Conservation (phyloP, 257 asterid species). For the Lycium ferocissimum region DNA sequence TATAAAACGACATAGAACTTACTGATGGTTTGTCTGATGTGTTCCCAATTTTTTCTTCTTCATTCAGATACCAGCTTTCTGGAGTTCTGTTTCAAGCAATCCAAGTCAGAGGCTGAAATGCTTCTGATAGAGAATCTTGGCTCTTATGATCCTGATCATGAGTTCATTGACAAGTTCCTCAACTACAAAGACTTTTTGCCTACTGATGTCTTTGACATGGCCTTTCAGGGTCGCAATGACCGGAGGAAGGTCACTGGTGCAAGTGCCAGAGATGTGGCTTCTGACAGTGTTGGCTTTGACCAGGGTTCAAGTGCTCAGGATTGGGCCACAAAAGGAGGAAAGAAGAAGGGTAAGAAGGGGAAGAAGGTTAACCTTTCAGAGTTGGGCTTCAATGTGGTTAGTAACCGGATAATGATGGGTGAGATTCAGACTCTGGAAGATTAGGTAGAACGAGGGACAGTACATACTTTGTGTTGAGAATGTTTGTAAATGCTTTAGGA, state of each 20-base stretch:
- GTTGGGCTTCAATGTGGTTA: conserved; percentile 90
- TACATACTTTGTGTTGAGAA: conserved; percentile 56
- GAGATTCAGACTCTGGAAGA: conserved; percentile 92
- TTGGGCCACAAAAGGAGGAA: conserved; percentile 61
- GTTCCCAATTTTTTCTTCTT: conserved; percentile 11
- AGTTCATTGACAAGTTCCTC: conserved; percentile 87
- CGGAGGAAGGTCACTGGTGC: conserved; percentile 48
- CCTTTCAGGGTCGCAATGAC: conserved; percentile 62
- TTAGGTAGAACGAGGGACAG: conserved; percentile 46
- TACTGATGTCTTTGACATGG: conserved; percentile 74
- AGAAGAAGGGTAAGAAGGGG: conserved; percentile 81
- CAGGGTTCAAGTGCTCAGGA: conserved; percentile 44
- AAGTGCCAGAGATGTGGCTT: conserved; percentile 44
- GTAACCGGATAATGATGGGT: conserved; percentile 99
- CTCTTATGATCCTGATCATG: conserved; percentile 75
- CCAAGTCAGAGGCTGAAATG: conserved; percentile 85
- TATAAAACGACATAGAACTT: background rate
- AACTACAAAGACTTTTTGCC: conserved; percentile 85
- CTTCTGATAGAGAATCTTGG: conserved; percentile 86
- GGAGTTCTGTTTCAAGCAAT: conserved; percentile 80
- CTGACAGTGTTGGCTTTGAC: conserved; percentile 48
- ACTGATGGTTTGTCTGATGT: conserved; percentile 13
- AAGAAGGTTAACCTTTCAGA: conserved; percentile 85
- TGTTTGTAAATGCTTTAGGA: conserved; percentile 53
- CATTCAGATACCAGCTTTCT: conserved; percentile 81